phyloP scores from a whole-genome alignment of 441 rosid species.

The Adansonia grandidieri region DNA sequence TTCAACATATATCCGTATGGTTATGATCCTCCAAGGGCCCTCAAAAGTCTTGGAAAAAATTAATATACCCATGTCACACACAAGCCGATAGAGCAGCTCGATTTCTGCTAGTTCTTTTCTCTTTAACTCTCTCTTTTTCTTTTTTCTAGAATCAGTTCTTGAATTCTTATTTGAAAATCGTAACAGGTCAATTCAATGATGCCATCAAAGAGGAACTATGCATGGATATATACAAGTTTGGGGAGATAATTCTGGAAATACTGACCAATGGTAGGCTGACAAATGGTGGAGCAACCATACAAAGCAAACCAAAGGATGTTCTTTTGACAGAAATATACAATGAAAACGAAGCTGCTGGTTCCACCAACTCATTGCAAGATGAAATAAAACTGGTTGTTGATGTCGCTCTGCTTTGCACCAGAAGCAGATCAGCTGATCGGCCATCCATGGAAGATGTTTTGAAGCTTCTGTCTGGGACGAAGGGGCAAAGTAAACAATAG shows the following conservation, averaged over 20 bases:
- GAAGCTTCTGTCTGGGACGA: conserved; percentile 57
- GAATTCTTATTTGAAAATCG: conserved; percentile 1
- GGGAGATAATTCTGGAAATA: conserved; percentile 74
- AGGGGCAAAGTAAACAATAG: conserved; percentile 40
- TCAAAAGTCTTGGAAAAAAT: too few relatives aligned
- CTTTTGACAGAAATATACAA: conserved; percentile 56
- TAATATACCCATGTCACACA: too few relatives aligned
- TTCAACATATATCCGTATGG: too few relatives aligned
- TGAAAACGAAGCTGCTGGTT: conserved; percentile 50
- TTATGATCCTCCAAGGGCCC: too few relatives aligned
- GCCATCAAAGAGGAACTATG: conserved; percentile 49
- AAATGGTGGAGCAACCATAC: conserved; percentile 45
- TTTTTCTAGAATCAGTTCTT: background rate
- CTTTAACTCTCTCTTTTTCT: background rate
- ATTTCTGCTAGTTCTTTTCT: background rate
- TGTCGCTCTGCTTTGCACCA: conserved; percentile 77
- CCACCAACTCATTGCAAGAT: conserved; percentile 40
- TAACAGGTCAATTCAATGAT: conserved; percentile 51
- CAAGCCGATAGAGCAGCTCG: background rate
- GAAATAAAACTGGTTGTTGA: conserved; percentile 68
- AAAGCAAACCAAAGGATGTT: conserved; percentile 61
- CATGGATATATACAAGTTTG: conserved; percentile 68
- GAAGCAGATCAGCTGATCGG: conserved; percentile 51
- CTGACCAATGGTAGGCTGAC: conserved; percentile 66
- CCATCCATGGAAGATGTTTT: conserved; percentile 70